phyloP scores from a whole-genome alignment of 106 monocot species.

The Cymbidium sinense region DNA sequence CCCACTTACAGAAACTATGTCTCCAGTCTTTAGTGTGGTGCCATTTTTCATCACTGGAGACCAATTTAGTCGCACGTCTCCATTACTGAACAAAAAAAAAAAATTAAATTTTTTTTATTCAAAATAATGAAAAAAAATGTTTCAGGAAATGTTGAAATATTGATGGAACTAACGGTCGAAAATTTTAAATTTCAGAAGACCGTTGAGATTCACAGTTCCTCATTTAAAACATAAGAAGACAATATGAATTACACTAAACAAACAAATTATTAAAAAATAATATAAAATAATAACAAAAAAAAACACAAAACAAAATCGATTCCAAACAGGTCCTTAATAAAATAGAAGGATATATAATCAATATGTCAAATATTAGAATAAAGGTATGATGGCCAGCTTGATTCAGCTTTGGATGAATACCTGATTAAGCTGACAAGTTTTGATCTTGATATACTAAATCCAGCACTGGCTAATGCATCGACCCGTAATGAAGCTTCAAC shows the following conservation, averaged over 20 bases:
- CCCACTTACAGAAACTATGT: constrained; percentile 76
- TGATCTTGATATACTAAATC: constrained; percentile 96
- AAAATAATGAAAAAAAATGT: not conserved
- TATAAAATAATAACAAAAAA: no score
- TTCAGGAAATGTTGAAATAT: not conserved
- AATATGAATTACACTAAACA: no score
- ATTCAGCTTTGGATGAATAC: constrained; percentile 20
- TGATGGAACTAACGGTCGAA: not conserved
- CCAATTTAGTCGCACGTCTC: constrained; percentile 94
- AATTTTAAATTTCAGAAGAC: not conserved
- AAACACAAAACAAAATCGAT: no score
- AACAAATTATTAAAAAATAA: no score
- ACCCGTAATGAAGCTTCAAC: constrained; percentile 88
- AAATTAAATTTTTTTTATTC: no score
- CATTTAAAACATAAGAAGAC: not conserved
- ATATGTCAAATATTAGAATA: not conserved
- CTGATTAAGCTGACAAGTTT: constrained; percentile 89
- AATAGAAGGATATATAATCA: not conserved
- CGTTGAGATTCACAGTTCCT: not conserved
- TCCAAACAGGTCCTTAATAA: no score
- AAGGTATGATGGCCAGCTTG: not conserved
- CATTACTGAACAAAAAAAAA: constrained; percentile 30
- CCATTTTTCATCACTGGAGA: constrained; percentile 82
- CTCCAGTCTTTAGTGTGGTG: constrained; percentile 67
- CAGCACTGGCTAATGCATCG: constrained; percentile 97